Conservation (phyloP, 805 yeast genomes). For the Dipodascus albidus region DNA sequence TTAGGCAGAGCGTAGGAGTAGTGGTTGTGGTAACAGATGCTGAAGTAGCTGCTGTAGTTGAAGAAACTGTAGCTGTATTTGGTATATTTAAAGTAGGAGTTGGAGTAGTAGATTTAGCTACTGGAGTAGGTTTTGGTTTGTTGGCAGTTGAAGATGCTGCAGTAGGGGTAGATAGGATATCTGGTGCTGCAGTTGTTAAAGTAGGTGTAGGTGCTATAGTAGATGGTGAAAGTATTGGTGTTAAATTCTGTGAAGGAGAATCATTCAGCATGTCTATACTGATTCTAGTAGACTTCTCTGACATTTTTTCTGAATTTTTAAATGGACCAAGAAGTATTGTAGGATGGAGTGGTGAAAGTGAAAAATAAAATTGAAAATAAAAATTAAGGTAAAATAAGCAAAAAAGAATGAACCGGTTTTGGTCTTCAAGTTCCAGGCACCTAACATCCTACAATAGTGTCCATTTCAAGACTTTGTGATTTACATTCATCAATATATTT, state of each 20-base stretch:
- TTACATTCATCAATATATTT: no score
- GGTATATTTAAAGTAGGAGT: background rate
- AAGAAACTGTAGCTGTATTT: background rate
- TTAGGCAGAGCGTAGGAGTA: slow-evolving; percentile 11
- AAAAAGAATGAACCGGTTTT: no score
- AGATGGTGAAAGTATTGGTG: background rate
- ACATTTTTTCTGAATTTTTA: no score
- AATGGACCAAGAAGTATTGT: background rate
- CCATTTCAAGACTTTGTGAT: no score
- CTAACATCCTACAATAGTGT: no score
- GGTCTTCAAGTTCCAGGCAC: no score
- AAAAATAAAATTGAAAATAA: no score
- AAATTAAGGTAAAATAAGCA: no score
- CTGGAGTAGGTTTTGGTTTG: background rate
- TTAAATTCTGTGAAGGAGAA: background rate
- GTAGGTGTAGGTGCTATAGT: background rate
- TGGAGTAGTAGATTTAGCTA: background rate
- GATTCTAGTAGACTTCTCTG: background rate
- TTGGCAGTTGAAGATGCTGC: background rate
- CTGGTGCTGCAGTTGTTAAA: background rate
- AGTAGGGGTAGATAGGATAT: background rate
- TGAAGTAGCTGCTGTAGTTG: background rate
- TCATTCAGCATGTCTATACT: background rate
- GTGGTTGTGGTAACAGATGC: background rate
- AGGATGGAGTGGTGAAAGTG: background rate